These are phyloP conservation scores for Ophiostoma sp. DNA, from an alignment of 2,329 filamentous ascomycete genomes.

Conservation along the genomic window DNA sequence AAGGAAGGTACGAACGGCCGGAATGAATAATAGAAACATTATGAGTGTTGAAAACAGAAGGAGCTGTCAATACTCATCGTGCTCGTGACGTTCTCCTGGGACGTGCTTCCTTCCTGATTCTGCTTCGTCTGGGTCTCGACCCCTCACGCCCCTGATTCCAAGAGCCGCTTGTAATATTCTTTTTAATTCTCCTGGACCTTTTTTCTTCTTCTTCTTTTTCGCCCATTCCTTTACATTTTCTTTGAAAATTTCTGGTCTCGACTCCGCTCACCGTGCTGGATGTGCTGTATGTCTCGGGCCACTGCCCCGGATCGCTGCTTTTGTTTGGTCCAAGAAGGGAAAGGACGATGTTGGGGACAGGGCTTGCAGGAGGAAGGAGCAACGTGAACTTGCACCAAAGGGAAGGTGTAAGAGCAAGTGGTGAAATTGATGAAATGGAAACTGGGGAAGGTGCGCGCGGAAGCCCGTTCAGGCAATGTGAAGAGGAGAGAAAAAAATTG, in stretches of 20 bases:
- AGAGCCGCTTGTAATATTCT: neutral
- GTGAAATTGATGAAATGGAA: neutral
- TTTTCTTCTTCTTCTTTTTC: neutral
- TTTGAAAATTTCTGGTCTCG: neutral
- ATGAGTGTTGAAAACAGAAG: constrained; percentile 10
- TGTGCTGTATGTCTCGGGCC: neutral
- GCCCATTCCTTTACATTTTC: neutral
- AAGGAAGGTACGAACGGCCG: constrained; percentile 5
- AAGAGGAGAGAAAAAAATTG: neutral
- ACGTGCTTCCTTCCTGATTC: constrained; percentile 15
- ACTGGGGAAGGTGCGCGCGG: neutral
- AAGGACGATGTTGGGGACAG: constrained; percentile 18
- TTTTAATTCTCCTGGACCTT: neutral
- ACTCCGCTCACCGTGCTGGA: neutral
- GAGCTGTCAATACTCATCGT: constrained; percentile 3
- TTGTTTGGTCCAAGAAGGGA: neutral
- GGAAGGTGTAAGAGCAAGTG: neutral
- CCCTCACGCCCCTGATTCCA: constrained; percentile 12
- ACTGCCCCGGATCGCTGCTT: neutral
- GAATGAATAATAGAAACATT: constrained; percentile 27
- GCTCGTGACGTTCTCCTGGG: constrained; percentile 22
- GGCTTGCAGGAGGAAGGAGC: neutral
- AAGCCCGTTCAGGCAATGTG: neutral
- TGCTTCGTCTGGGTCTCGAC: constrained; percentile 5
- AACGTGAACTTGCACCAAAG: constrained; percentile 1